phyloP scores from a whole-genome alignment of 805 yeast species.

The Metschnikowia gelsemii region DNA sequence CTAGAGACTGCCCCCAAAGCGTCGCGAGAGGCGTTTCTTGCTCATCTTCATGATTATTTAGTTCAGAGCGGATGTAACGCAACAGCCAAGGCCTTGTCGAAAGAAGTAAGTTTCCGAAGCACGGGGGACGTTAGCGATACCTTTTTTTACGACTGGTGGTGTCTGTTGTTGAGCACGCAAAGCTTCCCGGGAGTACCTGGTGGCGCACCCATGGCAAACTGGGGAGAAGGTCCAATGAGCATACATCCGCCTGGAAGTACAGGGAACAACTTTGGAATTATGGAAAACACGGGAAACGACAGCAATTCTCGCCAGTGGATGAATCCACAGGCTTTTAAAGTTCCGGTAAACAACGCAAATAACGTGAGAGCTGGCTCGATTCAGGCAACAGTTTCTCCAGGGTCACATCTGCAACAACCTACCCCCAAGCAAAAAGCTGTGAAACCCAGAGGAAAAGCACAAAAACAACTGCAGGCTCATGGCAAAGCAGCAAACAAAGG shows the following conservation, averaged over 20 bases:
- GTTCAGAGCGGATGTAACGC: slow-evolving; percentile 17
- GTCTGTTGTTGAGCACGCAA: slow-evolving; percentile 14
- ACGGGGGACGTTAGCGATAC: slow-evolving; percentile 8
- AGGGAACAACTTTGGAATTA: background rate
- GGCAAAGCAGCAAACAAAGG: slow-evolving; percentile 6
- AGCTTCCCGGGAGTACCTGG: background rate
- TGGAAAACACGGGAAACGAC: background rate
- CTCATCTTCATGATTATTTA: slow-evolving; percentile 15
- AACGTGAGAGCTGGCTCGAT: background rate
- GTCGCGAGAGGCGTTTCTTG: slow-evolving; percentile 14
- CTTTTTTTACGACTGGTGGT: slow-evolving; percentile 17
- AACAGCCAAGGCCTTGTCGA: slow-evolving; percentile 13
- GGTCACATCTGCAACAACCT: background rate
- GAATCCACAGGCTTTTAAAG: slow-evolving; percentile 3
- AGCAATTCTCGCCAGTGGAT: background rate
- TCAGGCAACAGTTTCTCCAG: background rate
- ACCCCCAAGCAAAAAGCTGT: background rate
- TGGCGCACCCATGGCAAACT: background rate
- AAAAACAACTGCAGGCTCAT: slow-evolving; percentile 5
- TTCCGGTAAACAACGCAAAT: slow-evolving; percentile 6
- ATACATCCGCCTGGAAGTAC: too few relatives aligned
- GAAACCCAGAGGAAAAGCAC: slow-evolving; percentile 4
- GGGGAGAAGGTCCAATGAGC: slow-evolving; percentile 1
- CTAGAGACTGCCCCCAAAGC: slow-evolving; percentile 3
- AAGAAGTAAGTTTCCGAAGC: slow-evolving; percentile 12